Evolutionary conservation across 1,139 yeast genomes (phyloP).

Genomic region (Taphrina betulina): DNA sequence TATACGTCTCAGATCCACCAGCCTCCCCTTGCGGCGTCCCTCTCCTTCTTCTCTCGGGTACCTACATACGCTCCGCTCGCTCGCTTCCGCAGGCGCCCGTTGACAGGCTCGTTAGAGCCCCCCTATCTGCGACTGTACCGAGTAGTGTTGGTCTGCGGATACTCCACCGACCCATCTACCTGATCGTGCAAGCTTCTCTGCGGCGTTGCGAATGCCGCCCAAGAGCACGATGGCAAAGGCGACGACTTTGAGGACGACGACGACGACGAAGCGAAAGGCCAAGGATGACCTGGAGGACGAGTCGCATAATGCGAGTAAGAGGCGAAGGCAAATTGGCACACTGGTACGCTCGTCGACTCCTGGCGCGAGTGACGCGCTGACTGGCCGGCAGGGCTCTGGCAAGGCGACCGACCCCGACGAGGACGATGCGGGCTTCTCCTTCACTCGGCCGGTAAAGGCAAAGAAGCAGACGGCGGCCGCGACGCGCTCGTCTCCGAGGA

Average conservation of each 20-base stretch:
- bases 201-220: not conserved
- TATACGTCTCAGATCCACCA: too few relatives aligned
- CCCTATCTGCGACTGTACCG: too few relatives aligned
- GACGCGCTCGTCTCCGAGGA: conserved; percentile 31
- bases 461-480: conserved; percentile 9
- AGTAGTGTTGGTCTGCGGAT: too few relatives aligned
- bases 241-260: not conserved
- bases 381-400: not conserved
- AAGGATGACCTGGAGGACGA: conserved; percentile 5
- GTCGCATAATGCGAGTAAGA: not conserved
- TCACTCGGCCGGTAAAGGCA: conserved; percentile 31
- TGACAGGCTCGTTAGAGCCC: too few relatives aligned
- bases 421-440: conserved; percentile 32
- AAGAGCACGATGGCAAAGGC: conserved; percentile 12
- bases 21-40: too few relatives aligned
- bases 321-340: conserved; percentile 7
- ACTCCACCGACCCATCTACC: too few relatives aligned
- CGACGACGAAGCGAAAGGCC: conserved; percentile 11
- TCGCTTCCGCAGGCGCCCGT: too few relatives aligned
- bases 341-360: not conserved
- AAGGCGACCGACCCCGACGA: conserved; percentile 19
- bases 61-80: too few relatives aligned
- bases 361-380: not conserved
- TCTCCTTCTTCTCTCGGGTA: too few relatives aligned
- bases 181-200: too few relatives aligned